Evolutionary conservation across 2,329 filamentous ascomycete genomes (phyloP).

Genomic region (Camillea tinctor): DNA sequence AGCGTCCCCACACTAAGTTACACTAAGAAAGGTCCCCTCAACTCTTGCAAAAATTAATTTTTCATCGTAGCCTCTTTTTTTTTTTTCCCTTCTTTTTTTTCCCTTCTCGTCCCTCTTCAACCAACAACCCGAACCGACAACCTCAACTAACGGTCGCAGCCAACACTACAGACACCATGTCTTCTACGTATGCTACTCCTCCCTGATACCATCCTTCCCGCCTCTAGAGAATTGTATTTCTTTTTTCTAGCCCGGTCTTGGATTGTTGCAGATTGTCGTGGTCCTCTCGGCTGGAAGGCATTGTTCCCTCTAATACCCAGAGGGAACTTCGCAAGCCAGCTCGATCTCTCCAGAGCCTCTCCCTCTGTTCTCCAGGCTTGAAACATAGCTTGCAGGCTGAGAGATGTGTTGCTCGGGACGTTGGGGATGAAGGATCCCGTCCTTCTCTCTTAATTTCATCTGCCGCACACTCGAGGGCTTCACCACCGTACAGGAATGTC

Average conservation of each 20-base stretch:
- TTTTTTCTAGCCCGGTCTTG: slow-evolving; percentile 48
- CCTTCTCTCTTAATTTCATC: slow-evolving; percentile 76
- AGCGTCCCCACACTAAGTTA: slow-evolving; percentile 15
- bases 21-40: slow-evolving; percentile 8
- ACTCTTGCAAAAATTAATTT: slow-evolving; percentile 7
- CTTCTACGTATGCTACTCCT: slow-evolving; percentile 47
- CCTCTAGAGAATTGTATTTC: slow-evolving; percentile 41
- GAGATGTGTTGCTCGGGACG: slow-evolving; percentile 65
- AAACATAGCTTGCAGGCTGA: slow-evolving; percentile 49
- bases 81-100: slow-evolving; percentile 16
- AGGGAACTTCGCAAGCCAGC: slow-evolving; percentile 59
- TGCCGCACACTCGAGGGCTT: slow-evolving; percentile 51
- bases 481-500: slow-evolving; percentile 29
- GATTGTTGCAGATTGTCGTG: slow-evolving; percentile 71
- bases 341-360: slow-evolving; percentile 70
- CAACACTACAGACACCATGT: slow-evolving; percentile 37
- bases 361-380: slow-evolving; percentile 54
- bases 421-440: slow-evolving; percentile 71
- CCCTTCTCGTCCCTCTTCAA: slow-evolving; percentile 20
- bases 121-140: slow-evolving; percentile 30
- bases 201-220: slow-evolving; percentile 24
- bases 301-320: slow-evolving; percentile 37
- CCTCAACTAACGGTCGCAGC: slow-evolving; percentile 15
- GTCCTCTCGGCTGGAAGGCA: slow-evolving; percentile 74
- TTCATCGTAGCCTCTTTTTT: slow-evolving; percentile 7